These are phyloP conservation scores for Xylariaceae sp. DNA, from an alignment of 2,329 filamentous ascomycete species.

Conservation along the genomic window DNA sequence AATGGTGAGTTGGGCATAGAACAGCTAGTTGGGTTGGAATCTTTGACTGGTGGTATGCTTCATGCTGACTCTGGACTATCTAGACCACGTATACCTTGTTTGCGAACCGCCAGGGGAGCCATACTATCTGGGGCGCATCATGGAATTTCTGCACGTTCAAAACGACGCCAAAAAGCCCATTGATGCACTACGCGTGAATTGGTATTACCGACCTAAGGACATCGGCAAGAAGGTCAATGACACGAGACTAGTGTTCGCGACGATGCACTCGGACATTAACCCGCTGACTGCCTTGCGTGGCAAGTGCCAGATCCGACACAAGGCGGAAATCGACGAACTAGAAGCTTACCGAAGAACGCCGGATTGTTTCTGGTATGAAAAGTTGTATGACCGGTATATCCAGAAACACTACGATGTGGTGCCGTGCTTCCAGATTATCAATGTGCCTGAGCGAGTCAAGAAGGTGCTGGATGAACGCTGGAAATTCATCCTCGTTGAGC, in stretches of 20 bases:
- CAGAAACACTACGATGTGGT: conserved; percentile 97
- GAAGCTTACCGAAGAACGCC: conserved; percentile 79
- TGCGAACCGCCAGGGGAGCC: conserved; percentile 97
- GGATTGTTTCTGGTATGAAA: conserved; percentile 95
- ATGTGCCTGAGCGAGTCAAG: conserved; percentile 92
- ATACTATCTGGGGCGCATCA: conserved; percentile 95
- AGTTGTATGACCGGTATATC: conserved; percentile 96
- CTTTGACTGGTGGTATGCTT: conserved; percentile 1
- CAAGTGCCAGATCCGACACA: conserved; percentile 87
- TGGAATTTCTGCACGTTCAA: conserved; percentile 89
- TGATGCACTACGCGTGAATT: conserved; percentile 89
- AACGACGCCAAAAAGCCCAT: conserved; percentile 70
- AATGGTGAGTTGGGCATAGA: conserved; percentile 65
- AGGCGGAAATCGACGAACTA: conserved; percentile 76
- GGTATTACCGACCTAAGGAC: conserved; percentile 96
- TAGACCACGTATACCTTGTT: conserved; percentile 85
- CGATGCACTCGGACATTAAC: conserved; percentile 97
- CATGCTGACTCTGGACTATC: conserved; percentile 27
- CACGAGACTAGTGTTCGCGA: conserved; percentile 86
- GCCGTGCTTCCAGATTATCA: conserved; percentile 86
- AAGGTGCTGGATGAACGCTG: conserved; percentile 93
- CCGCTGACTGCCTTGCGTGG: conserved; percentile 88
- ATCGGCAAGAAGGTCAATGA: conserved; percentile 90
- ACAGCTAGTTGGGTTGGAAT: conserved; percentile 6
- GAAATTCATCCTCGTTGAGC: conserved; percentile 94